Evolutionary conservation across 1,139 yeast species (phyloP), one percentile per base, ranked within the genome.

Genomic region (Suzukiozyma palmioleophila): DNA sequence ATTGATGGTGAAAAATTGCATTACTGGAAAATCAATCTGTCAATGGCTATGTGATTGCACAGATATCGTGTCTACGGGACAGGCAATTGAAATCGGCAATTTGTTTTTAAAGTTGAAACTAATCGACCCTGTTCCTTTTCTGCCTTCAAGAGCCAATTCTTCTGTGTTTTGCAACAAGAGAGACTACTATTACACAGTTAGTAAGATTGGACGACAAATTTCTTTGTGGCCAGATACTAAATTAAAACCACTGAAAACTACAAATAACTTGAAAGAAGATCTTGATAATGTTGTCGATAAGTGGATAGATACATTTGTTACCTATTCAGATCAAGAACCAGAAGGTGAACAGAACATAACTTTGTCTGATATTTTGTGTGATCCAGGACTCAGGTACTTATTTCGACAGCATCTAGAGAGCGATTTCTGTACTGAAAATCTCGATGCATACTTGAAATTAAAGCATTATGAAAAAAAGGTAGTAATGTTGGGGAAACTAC

Each of bases 1-100:
- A 8, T 14, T 28, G 12, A 8, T 28, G 10, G 15, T 33, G 3
- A 14, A 33, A 9, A 26, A 33, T 14, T 74, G 80, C 40, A 71
- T 86, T 44, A 73, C 86, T 1, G 95, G 97, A 0, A 84, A 85
- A 50, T 84, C 95, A 0, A 67, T 84, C 1, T 72, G 81, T 59
- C 96, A 88, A 53, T 92, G 97, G 96, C 52, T 90, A 13, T 72
- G 83, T 75, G 97, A 90, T 47, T 90, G 97, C 54, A 84, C 96
- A 0, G 94, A 87, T 52, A 66, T 82, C 1, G 60, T 81, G 45
- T 69, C 72, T 39, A 57, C 65, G 0, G 62, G 65, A 3, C 95
- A 87, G 45, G 96, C 92, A 0, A 53, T 66, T 0, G 73, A 73
- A 11, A 60, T 90, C 11, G 81, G 84, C 0, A 66, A 72, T n/a